These are phyloP conservation scores for Tricholomella constricta DNA, from an alignment of 768 basidiomycete species.

Conservation along the genomic window DNA sequence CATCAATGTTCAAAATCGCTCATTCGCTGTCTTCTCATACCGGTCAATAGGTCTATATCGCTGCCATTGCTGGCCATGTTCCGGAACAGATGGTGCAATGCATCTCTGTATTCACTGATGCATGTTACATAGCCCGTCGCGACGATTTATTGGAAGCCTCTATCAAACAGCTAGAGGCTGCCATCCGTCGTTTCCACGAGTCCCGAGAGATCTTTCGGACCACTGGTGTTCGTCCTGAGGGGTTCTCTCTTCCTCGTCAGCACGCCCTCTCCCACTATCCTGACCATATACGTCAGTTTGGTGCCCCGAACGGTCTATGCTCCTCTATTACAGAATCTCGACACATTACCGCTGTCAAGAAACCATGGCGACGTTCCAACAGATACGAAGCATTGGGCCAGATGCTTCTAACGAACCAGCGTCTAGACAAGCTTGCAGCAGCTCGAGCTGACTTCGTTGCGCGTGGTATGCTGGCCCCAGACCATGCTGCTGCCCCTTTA, in stretches of 20 bases:
- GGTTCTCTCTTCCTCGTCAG: slow-evolving; percentile 15
- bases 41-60: slow-evolving; percentile 9
- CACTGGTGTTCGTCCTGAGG: slow-evolving; percentile 2
- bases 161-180: slow-evolving; percentile 20
- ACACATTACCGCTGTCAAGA: slow-evolving; percentile 15
- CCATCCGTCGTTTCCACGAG: slow-evolving; percentile 24
- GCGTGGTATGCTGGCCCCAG: not conserved
- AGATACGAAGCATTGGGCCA: slow-evolving; percentile 15
- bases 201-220: slow-evolving; percentile 24
- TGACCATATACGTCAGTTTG: slow-evolving; percentile 22
- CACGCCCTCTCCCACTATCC: slow-evolving; percentile 27
- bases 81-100: slow-evolving; percentile 16
- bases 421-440: slow-evolving; percentile 17
- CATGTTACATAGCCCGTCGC: slow-evolving; percentile 25
- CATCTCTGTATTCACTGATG: slow-evolving; percentile 26
- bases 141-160: slow-evolving; percentile 15
- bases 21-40: not conserved
- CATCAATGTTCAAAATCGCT: not conserved
- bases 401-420: slow-evolving; percentile 16
- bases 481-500: too few relatives aligned
- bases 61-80: slow-evolving; percentile 7
- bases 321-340: slow-evolving; percentile 33
- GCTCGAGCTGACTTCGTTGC: not conserved
- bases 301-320: slow-evolving; percentile 30
- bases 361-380: slow-evolving; percentile 22